Percentiles rank a stretch among this genome's conserved stretches.
Evolutionary conservation across 805 yeast species (phyloP).

Genomic region (Candida montana): DNA sequence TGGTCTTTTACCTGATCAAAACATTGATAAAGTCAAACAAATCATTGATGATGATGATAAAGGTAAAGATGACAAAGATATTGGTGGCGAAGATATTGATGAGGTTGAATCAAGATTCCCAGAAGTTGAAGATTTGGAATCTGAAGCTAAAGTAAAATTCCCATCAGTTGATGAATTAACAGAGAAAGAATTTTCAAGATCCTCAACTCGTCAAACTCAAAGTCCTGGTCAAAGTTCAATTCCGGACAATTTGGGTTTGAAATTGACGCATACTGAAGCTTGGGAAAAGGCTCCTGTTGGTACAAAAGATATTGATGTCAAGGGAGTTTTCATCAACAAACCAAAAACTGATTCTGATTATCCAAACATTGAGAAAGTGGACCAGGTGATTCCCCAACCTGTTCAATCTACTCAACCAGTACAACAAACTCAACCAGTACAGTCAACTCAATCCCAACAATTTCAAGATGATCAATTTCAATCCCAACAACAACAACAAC

Average conservation of each 20-base stretch:
- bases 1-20: no score
- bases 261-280: conserved; percentile 19
- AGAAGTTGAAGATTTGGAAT: conserved; percentile 34
- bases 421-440: background rate
- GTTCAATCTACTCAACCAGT: background rate
- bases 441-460: no score
- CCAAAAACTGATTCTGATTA: background rate
- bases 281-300: conserved; percentile 13
- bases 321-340: conserved; percentile 20
- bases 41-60: no score
- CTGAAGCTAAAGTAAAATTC: conserved; percentile 6
- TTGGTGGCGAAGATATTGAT: conserved; percentile 17
- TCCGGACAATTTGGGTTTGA: conserved; percentile 11
- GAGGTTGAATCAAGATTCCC: conserved; percentile 50
- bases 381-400: background rate
- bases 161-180: conserved; percentile 3
- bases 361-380: no score
- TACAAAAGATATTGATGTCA: conserved; percentile 6
- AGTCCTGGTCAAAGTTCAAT: background rate
- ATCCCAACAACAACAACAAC: background rate
- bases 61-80: background rate
- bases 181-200: background rate
- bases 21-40: no score
- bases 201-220: background rate
- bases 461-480: no score